Conservation (phyloP, 345 rosid species). For the Mallotus nudiflorus region DNA sequence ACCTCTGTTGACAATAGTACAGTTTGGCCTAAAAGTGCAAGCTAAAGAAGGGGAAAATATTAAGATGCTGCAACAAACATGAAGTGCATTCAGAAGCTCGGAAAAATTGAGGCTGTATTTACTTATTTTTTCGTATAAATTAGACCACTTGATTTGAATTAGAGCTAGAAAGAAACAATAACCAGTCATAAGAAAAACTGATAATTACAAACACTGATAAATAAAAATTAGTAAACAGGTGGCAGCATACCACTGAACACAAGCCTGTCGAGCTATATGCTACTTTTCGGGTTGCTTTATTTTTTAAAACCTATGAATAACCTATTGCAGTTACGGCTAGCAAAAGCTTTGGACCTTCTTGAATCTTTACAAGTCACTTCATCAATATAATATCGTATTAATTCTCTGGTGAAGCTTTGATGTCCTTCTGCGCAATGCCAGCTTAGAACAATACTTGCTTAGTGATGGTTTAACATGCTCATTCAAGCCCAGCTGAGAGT, state of each 20-base stretch:
- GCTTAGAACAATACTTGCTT: not conserved
- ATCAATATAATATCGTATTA: not conserved
- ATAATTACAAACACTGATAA: not conserved
- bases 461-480: no score
- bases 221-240: not conserved
- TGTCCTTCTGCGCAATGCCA: constrained; percentile 4
- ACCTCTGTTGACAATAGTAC: no score
- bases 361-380: not conserved
- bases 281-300: not conserved
- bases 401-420: not conserved
- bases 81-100: not conserved
- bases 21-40: not conserved
- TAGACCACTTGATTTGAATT: not conserved
- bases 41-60: not conserved
- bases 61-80: not conserved
- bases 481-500: no score
- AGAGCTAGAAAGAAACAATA: not conserved
- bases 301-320: not conserved
- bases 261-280: not conserved
- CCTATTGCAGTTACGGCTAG: not conserved
- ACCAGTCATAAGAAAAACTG: not conserved
- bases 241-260: constrained; percentile 3
- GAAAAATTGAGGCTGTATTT: constrained; percentile 1
- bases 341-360: not conserved
- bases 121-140: not conserved